Conservation (phyloP, 1,284 basidiomycete species). For the Sanguinoderma infundibulare region DNA sequence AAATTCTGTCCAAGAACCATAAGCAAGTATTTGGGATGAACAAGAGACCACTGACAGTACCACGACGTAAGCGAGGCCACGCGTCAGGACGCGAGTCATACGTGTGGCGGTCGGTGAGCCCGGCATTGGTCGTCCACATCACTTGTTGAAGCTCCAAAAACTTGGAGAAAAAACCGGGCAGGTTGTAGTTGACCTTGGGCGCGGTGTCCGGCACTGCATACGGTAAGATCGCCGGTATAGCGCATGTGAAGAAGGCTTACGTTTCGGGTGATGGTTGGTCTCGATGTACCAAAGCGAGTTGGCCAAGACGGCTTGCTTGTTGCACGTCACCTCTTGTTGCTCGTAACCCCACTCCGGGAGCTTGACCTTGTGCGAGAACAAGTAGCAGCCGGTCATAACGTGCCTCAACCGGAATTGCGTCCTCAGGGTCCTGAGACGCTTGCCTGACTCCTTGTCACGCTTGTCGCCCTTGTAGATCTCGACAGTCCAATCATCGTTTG, state of each 20-base stretch:
- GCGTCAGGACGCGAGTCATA: slow-evolving; percentile 91
- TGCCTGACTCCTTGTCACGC: slow-evolving; percentile 68
- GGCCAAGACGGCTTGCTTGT: slow-evolving; percentile 90
- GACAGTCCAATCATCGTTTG: slow-evolving; percentile 95
- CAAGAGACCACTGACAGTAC: slow-evolving; percentile 74
- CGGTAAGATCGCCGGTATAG: not conserved
- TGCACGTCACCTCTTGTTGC: slow-evolving; percentile 98
- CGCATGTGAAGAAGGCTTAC: slow-evolving; percentile 51
- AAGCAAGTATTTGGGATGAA: not conserved
- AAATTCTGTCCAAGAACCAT: slow-evolving; percentile 69
- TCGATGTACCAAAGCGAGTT: slow-evolving; percentile 98
- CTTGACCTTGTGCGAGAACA: slow-evolving; percentile 98
- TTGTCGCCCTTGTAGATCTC: slow-evolving; percentile 82
- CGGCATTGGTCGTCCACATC: slow-evolving; percentile 99
- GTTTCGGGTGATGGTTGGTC: slow-evolving; percentile 77
- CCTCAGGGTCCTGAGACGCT: slow-evolving; percentile 79
- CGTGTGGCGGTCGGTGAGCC: slow-evolving; percentile 91
- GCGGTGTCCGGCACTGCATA: slow-evolving; percentile 68
- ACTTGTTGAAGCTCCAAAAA: slow-evolving; percentile 93
- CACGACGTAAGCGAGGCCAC: slow-evolving; percentile 90
- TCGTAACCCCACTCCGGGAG: slow-evolving; percentile 98
- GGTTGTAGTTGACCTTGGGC: slow-evolving; percentile 86
- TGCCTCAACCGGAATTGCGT: slow-evolving; percentile 89
- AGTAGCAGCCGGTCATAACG: slow-evolving; percentile 89
- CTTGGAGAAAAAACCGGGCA: slow-evolving; percentile 87